Base-by-base conservation (phyloP, 169 alveolate species). In the Cryptosporidium xiaoi region DNA sequence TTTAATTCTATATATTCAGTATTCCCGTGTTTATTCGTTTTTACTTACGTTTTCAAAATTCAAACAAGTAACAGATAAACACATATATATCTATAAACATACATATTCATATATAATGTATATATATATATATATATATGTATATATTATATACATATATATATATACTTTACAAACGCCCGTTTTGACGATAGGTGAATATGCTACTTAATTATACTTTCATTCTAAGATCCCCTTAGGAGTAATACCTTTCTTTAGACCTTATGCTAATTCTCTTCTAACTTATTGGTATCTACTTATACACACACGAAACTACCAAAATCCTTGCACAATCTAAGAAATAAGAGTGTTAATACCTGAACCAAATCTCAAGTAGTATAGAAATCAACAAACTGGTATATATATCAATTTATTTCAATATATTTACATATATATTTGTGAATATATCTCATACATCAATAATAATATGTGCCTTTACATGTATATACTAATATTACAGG, bases 251-350 rank as follows among this genome's bases (percentile, higher is more conserved):
- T 69, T 69, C 83, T 69, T 69, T 69, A 69, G 83, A 77, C 50
- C 71, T 56, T 77, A 77, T 77, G 87, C 87, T 77, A 77, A 77
- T 56, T 77, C 87, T 77, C 87, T 77, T 77, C 87, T 77, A 69
- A 77, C 87, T 77, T 77, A 77, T 77, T 46, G 87, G 64, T 77
- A 77, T 77, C 87, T 77, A 77, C 87, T 77, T 77, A 77, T 77
- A 60, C 69, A 77, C 71, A 77, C 87, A 77, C 69, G 87, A 77
- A 77, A 77, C 87, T 77, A 77, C 87, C 87, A 77, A 56, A 77
- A 60, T 77, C 71, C 77, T 77, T 77, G 87, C 33, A 40, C 10
- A 77, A 77, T 77, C 87, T 77, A 77, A 77, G 50, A 62, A 56
- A 77, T 60, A 56, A 60, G 64, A 77, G 64, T 56, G 33, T 55